Base-by-base conservation (phyloP, 805 yeast genomes). In the Sporopachydermia quercuum region DNA sequence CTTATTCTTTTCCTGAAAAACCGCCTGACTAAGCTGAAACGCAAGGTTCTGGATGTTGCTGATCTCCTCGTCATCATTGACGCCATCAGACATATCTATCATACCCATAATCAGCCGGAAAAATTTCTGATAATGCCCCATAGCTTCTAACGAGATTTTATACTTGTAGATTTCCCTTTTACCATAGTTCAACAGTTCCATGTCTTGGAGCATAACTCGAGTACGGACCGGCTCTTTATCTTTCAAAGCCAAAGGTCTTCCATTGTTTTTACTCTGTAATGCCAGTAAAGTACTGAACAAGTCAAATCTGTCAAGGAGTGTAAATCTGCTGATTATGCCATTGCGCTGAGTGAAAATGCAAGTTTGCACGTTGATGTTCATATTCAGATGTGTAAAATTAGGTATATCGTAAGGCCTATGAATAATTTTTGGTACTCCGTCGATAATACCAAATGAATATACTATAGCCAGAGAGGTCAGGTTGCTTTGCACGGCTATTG, bases 381-480 rank as follows among this genome's bases (percentile, higher is more conserved):
- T 36, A 14, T 16, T 37, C 15, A 17, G 8, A 36, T 19, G 4
- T 15, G 47, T 34, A 13, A 40, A 19, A 18, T 41, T n/a, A 8
- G 30, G 30, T 5, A 49, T 17, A 18, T 48, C 37, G 18, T 52
- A 53, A 2, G 67, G 66, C 43, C 68, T 72, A 35, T 56, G 54
- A 4, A 58, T 40, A 3, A 65, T 57, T 19, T 50, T 53, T 0
- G 73, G 70, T 8, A 55, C 43, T 0, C 56, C 62, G 16, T 54
- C 52, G 8, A 45, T 51, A 15, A 50, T 23, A 5, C 60, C 60
- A 44, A 68, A 62, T 17, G 61, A 60, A 41, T 50, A 60, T 3
- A 62, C 49, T 2, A 62, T 33, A 2, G 55, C 43, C 3, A 56
- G 40, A 1, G 69, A 66, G 5, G 51, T 47, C 4, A 52, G 19